Conservation (phyloP, 1,139 yeast genomes). For the Saccharomyces pastorianus region DNA sequence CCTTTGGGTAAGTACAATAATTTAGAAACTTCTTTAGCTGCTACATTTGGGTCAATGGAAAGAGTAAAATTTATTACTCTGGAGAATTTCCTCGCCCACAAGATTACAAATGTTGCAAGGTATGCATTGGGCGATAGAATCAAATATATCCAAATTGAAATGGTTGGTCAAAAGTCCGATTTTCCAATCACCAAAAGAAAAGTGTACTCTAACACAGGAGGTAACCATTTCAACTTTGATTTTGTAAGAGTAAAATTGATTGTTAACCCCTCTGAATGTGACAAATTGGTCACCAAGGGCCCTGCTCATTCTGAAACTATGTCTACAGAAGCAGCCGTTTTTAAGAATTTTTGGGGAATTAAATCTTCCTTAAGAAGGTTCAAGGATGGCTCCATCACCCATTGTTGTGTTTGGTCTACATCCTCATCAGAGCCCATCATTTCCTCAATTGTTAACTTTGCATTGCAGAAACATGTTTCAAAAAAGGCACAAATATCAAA, state of each 20-base stretch:
- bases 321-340: conserved; percentile 49
- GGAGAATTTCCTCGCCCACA: conserved; percentile 57
- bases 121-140: conserved; percentile 66
- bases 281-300: conserved; percentile 77
- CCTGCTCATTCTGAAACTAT: conserved; percentile 51
- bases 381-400: conserved; percentile 80
- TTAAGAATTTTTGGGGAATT: conserved; percentile 84
- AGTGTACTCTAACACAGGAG: conserved; percentile 19
- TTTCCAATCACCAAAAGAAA: conserved; percentile 52
- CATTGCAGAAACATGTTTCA: conserved; percentile 55
- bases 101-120: conserved; percentile 49
- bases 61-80: conserved; percentile 65
- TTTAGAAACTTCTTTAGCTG: conserved; percentile 20
- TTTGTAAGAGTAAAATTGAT: conserved; percentile 51
- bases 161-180: conserved; percentile 18
- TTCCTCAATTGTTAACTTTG: conserved; percentile 55
- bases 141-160: conserved; percentile 33
- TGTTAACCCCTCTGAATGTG: conserved; percentile 67
- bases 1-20: conserved; percentile 9
- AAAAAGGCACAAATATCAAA: conserved; percentile 39
- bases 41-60: conserved; percentile 57
- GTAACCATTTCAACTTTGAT: conserved; percentile 25
- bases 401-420: conserved; percentile 79
- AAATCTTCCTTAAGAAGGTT: conserved; percentile 82
- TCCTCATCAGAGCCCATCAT: conserved; percentile 57